Percentiles rank a stretch among this genome's conserved stretches.
Conservation (phyloP, 2,329 filamentous ascomycete genomes). For the Chalaropsis thielavioides region DNA sequence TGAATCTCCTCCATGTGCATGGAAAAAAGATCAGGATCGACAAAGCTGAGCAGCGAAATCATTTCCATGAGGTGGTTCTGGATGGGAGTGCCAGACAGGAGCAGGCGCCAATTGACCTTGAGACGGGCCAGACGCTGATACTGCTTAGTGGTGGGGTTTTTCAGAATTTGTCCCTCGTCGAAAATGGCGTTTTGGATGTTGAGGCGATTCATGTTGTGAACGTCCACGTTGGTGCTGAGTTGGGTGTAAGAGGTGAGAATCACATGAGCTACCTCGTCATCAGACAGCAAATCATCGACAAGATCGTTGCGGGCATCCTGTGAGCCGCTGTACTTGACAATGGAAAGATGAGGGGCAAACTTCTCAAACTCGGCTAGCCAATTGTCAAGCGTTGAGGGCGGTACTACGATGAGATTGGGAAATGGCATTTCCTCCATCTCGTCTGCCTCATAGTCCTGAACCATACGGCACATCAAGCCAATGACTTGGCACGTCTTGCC, state of each 20-base stretch:
- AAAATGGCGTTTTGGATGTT: constrained; percentile 52
- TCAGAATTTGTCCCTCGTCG: constrained; percentile 87
- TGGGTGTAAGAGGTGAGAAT: constrained; percentile 49
- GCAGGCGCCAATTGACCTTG: constrained; percentile 64
- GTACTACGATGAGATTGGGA: constrained; percentile 77
- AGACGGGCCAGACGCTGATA: constrained; percentile 71
- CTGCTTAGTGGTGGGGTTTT: constrained; percentile 70
- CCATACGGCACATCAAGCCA: constrained; percentile 71
- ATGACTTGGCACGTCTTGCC: constrained; percentile 98
- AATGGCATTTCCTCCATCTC: constrained; percentile 33
- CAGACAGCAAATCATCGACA: constrained; percentile 43
- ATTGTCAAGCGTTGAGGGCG: constrained; percentile 86
- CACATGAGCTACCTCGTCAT: constrained; percentile 41
- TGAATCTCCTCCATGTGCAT: constrained; percentile 59
- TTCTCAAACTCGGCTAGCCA: constrained; percentile 83
- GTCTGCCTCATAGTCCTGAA: constrained; percentile 41
- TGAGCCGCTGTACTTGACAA: constrained; percentile 56
- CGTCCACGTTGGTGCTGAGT: constrained; percentile 36
- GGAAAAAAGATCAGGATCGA: constrained; percentile 72
- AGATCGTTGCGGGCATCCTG: constrained; percentile 54
- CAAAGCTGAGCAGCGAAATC: constrained; percentile 80
- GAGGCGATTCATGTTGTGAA: constrained; percentile 36
- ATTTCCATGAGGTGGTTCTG: constrained; percentile 93
- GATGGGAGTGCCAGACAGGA: constrained; percentile 74
- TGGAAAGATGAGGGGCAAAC: constrained; percentile 64